Conservation (phyloP, 169 alveolate species). For the Cryptosporidium sp. region DNA sequence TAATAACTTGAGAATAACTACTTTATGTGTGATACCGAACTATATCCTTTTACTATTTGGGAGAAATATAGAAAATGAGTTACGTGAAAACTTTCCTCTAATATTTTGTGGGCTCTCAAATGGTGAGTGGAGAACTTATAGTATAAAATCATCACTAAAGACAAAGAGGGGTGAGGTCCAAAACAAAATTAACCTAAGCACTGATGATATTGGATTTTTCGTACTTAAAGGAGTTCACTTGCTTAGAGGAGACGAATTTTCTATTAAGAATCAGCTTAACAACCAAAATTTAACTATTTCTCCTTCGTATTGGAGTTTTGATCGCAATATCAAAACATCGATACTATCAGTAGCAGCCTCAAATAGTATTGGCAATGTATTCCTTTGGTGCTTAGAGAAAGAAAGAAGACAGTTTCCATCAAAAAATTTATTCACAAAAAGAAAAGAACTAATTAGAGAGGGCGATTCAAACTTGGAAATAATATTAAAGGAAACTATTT, state of each 20-base stretch:
- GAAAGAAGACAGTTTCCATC: neutral
- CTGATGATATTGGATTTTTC: conserved; percentile 43
- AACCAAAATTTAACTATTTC: neutral
- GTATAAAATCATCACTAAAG: conserved; percentile 3
- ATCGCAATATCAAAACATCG: neutral
- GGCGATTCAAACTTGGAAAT: neutral
- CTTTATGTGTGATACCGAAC: conserved; percentile 40
- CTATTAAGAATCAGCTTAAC: conserved; percentile 29
- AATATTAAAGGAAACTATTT: neutral
- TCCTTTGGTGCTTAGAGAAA: conserved; percentile 35
- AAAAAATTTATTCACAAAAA: neutral
- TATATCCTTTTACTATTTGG: conserved; percentile 22
- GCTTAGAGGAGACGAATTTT: conserved; percentile 44
- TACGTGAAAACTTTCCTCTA: conserved; percentile 28
- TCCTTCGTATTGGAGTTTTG: conserved; percentile 44
- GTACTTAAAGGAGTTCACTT: conserved; percentile 44
- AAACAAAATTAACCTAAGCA: neutral
- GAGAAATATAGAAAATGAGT: conserved; percentile 12
- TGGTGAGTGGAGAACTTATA: conserved; percentile 75
- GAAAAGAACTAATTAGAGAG: neutral
- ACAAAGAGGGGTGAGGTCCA: neutral
- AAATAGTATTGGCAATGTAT: conserved; percentile 43
- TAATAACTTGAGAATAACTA: neutral
- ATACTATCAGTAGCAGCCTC: conserved; percentile 27
- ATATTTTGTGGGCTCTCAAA: conserved; percentile 63